Evolutionary conservation across 2,329 filamentous ascomycete species (phyloP).

Genomic region (Aspergillaceae sp.): DNA sequence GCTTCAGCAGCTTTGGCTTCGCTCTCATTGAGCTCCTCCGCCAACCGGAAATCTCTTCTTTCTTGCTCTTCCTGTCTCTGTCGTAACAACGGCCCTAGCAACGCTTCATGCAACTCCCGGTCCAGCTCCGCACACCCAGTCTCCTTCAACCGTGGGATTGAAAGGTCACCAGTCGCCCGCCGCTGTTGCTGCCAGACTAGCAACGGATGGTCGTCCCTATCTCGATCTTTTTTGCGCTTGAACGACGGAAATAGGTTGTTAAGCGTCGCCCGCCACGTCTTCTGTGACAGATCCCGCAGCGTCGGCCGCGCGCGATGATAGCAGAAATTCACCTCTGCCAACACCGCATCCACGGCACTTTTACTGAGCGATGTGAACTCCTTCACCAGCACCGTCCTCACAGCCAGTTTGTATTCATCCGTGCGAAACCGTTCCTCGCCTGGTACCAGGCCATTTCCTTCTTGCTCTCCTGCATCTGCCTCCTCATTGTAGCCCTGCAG

Average conservation of each 20-base stretch:
- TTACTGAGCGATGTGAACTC: conserved; percentile 38
- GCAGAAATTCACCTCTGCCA: conserved; percentile 41
- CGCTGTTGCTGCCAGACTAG: conserved; percentile 29
- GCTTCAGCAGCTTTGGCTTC: conserved; percentile 35
- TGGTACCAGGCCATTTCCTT: conserved; percentile 21
- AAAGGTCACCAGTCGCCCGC: conserved; percentile 19
- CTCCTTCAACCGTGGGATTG: conserved; percentile 27
- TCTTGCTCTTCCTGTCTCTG: conserved; percentile 29
- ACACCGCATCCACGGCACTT: conserved; percentile 39
- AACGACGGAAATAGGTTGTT: conserved; percentile 36
- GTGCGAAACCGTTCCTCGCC: conserved; percentile 37
- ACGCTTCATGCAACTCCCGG: conserved; percentile 29
- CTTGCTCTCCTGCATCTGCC: conserved; percentile 3
- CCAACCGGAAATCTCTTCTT: conserved; percentile 28
- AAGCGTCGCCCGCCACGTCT: conserved; percentile 39
- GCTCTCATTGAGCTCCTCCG: conserved; percentile 35
- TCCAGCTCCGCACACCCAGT: conserved; percentile 39
- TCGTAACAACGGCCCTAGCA: conserved; percentile 32
- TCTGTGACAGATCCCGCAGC: conserved; percentile 34
- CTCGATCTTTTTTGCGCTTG: conserved; percentile 31
- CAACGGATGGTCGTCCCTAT: conserved; percentile 32
- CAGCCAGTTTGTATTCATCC: conserved; percentile 35
- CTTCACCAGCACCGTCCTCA: conserved; percentile 29
- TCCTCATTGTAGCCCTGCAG: background rate
- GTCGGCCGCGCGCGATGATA: conserved; percentile 37